phyloP scores from a whole-genome alignment of 192 early-diverging fungal species.

The Linnemannia zychae region DNA sequence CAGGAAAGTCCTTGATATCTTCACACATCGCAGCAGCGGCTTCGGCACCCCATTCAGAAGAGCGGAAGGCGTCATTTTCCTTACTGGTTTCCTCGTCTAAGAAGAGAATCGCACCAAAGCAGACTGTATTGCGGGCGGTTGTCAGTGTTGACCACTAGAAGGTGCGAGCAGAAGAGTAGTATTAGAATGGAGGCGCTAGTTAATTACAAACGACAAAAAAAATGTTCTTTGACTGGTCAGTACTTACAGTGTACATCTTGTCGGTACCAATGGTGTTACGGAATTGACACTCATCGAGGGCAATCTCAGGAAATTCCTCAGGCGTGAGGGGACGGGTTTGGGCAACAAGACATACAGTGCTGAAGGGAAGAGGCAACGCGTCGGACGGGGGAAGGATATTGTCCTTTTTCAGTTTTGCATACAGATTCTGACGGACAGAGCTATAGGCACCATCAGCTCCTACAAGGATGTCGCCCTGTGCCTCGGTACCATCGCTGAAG shows the following conservation, averaged over 20 bases:
- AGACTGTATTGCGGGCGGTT: neutral
- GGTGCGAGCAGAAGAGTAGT: too few relatives aligned
- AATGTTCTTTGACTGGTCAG: too few relatives aligned
- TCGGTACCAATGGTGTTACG: neutral
- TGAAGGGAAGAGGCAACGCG: neutral
- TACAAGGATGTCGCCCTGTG: slow-evolving; percentile 34
- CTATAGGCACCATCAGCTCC: slow-evolving; percentile 50
- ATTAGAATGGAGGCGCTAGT: too few relatives aligned
- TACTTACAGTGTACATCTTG: too few relatives aligned
- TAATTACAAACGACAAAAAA: too few relatives aligned
- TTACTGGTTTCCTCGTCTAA: neutral
- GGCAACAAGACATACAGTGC: slow-evolving; percentile 14
- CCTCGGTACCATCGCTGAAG: slow-evolving; percentile 8
- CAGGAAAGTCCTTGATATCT: slow-evolving; percentile 15
- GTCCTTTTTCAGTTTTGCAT: neutral
- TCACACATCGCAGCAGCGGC: slow-evolving; percentile 9
- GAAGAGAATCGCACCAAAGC: neutral
- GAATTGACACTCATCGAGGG: neutral
- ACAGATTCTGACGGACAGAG: slow-evolving; percentile 20
- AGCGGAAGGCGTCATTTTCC: neutral
- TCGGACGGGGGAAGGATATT: neutral
- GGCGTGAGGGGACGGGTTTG: slow-evolving; percentile 1
- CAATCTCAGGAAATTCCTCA: neutral
- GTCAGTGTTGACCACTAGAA: slow-evolving; percentile 11
- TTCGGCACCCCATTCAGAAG: slow-evolving; percentile 15